Percentiles rank a stretch among this genome's conserved stretches.
Evolutionary conservation across 2,329 filamentous ascomycete genomes (phyloP).

Genomic region (Aspergillus brasiliensis): DNA sequence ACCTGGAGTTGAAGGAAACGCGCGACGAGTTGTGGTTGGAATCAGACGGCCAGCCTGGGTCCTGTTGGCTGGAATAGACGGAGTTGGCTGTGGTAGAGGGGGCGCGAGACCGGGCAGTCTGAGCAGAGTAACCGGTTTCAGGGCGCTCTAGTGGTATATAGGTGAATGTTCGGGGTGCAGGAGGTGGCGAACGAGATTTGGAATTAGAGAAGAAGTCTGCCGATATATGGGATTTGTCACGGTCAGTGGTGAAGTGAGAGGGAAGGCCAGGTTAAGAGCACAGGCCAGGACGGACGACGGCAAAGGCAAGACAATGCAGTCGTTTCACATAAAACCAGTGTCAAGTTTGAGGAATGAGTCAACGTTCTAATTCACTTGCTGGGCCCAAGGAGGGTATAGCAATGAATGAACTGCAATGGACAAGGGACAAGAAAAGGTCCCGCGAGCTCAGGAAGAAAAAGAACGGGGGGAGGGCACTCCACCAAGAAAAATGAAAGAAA

Average conservation of each 20-base stretch:
- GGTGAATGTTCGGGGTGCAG: constrained; percentile 34
- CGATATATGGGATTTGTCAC: constrained; percentile 17
- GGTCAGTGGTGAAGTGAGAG: constrained; percentile 21
- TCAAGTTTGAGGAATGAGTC: not conserved
- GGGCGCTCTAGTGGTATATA: constrained; percentile 31
- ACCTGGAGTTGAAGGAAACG: constrained; percentile 40
- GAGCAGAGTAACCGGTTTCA: constrained; percentile 31
- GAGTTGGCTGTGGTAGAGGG: constrained; percentile 28
- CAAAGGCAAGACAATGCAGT: constrained; percentile 4
- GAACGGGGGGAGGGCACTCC: not conserved
- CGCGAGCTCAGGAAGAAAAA: constrained; percentile 5
- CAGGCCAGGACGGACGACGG: constrained; percentile 7
- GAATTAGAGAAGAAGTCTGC: constrained; percentile 35
- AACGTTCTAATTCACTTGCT: not conserved
- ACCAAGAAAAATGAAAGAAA: no score
- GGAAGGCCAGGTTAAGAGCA: constrained; percentile 12
- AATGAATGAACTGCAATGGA: constrained; percentile 5
- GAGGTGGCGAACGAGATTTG: constrained; percentile 35
- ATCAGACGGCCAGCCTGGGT: constrained; percentile 20
- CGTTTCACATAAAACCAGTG: not conserved
- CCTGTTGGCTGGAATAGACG: constrained; percentile 21
- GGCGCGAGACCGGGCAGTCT: constrained; percentile 29
- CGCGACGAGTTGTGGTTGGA: constrained; percentile 35
- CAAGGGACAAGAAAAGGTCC: constrained; percentile 9
- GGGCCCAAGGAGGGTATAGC: not conserved